These are phyloP conservation scores for Aspergillus ochraceus DNA, from an alignment of 2,329 filamentous ascomycete genomes.

Conservation along the genomic window DNA sequence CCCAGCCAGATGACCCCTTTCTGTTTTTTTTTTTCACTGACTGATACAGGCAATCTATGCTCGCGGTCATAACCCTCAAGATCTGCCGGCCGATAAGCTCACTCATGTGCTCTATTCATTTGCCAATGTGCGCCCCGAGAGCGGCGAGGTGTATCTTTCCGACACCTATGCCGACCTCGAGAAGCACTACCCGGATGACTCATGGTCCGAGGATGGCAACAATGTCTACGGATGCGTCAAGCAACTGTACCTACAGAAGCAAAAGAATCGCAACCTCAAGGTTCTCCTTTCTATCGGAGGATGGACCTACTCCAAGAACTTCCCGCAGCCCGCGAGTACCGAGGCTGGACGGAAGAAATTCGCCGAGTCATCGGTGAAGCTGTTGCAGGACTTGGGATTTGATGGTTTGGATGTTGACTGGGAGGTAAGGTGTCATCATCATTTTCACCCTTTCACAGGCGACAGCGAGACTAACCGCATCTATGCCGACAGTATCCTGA, in stretches of 20 bases:
- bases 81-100: constrained; percentile 75
- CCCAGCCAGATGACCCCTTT: neutral
- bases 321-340: constrained; percentile 65
- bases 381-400: constrained; percentile 77
- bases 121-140: constrained; percentile 77
- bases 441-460: neutral
- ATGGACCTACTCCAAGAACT: constrained; percentile 76
- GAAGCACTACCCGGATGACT: constrained; percentile 69
- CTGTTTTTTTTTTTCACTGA: neutral
- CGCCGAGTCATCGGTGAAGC: constrained; percentile 66
- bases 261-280: constrained; percentile 73
- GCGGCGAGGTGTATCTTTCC: constrained; percentile 75
- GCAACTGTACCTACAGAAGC: constrained; percentile 74
- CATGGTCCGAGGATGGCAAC: constrained; percentile 64
- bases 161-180: constrained; percentile 69
- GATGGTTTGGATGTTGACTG: constrained; percentile 47
- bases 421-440: constrained; percentile 25
- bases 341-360: constrained; percentile 62
- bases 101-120: constrained; percentile 92
- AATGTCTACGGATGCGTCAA: constrained; percentile 78
- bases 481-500: constrained; percentile 31
- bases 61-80: constrained; percentile 79
- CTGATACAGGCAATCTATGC: constrained; percentile 72
- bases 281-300: constrained; percentile 80
- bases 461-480: no score